Percentiles rank a stretch among this genome's conserved stretches.
Evolutionary conservation across 1,284 basidiomycete genomes (phyloP).

Genomic region (Microbotryum intermedium): DNA sequence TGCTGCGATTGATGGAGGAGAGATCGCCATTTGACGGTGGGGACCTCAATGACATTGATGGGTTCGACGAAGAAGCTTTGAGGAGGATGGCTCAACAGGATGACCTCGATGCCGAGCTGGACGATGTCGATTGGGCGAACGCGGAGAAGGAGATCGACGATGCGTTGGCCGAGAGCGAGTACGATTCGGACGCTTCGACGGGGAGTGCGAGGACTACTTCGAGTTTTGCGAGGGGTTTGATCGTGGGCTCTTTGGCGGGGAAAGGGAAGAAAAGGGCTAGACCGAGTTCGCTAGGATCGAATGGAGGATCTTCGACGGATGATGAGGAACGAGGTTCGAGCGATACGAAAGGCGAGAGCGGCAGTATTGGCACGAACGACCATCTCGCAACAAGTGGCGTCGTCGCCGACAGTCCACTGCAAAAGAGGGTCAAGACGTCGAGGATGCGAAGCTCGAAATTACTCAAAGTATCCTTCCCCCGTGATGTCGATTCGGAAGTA

Average conservation of each 20-base stretch:
- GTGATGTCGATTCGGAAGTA: neutral
- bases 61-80: constrained; percentile 12
- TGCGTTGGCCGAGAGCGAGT: constrained; percentile 66
- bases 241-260: neutral
- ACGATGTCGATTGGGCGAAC: constrained; percentile 52
- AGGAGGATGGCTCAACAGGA: too few species aligned
- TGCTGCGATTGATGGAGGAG: neutral
- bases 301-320: neutral
- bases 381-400: neutral
- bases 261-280: neutral
- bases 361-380: neutral
- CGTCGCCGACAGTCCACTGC: constrained; percentile 9
- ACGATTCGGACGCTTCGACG: constrained; percentile 41
- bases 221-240: neutral
- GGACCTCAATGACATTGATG: neutral
- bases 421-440: constrained; percentile 26
- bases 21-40: too few species aligned
- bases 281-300: neutral
- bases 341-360: neutral
- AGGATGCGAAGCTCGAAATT: constrained; percentile 11
- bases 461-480: constrained; percentile 23
- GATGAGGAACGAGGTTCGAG: neutral
- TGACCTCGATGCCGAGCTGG: constrained; percentile 17
- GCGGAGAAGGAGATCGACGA: constrained; percentile 80
- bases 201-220: neutral